Evolutionary conservation across 1,284 basidiomycete genomes (phyloP), one percentile per base, ranked within the genome.

Genomic region (Hypsizygus ulmarius): DNA sequence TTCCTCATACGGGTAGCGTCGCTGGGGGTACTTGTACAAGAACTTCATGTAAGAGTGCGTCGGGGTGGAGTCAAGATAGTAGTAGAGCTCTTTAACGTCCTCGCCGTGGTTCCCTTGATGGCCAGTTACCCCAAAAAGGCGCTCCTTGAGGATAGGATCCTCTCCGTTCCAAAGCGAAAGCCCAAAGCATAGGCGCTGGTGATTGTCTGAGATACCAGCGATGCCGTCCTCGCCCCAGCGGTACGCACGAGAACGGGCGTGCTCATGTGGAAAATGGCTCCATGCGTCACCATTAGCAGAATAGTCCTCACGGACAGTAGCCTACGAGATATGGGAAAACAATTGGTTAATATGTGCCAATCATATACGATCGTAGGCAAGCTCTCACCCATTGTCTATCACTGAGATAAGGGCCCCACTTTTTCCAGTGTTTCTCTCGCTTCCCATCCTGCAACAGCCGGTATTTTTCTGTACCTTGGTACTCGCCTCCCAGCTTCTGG

Each of bases 31-130:
- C 69, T 98, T 98, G 84, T 97, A 97, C 51, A 97, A 73, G 70
- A 90, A 96, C 71, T 98, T 99, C 96, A 98, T 98, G 79, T 98
- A 99, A 27, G 93, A 96, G 66, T 99, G 96, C 1, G 95, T 97
- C 15, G 96, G 96, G 0, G 96, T 97, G 44, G 92, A 97, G 70
- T 98, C 96, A 57, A 99, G 82, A 69, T 99, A 98, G 67, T 95
- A 99, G 70, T 98, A 98, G 25, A 98, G 74, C 65, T 99, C 96
- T 72, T 98, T 98, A 72, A 95, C 93, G 65, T 99, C 96, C 70
- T 99, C 96, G 56, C 96, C 96, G 69, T 99, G 96, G 67, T 99
- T 99, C 35, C 95, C 93, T 71, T 99, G 89, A 65, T 94, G 91
- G 15, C 94, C 93, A 38, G 95, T 97, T 45, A 97, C 86, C 56